Evolutionary conservation across 495 filamentous ascomycete genomes (phyloP).

Genomic region (Pyrenula aspistea): DNA sequence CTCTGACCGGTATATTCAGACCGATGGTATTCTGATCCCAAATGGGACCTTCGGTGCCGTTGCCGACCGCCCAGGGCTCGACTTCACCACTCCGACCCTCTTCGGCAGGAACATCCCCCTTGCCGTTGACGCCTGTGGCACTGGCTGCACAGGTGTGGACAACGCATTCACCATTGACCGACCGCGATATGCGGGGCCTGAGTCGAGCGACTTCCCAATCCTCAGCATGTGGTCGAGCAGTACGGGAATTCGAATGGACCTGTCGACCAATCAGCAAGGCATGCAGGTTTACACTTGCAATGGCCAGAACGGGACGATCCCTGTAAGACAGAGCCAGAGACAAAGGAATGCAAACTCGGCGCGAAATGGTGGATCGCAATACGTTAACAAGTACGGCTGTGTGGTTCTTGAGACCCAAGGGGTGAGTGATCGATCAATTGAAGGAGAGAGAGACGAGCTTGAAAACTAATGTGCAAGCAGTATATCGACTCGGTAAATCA

Average conservation of each 20-base stretch:
- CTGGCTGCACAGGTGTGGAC: conserved; percentile 67
- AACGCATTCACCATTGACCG: conserved; percentile 60
- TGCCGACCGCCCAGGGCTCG: conserved; percentile 50
- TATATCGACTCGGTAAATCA: conserved; percentile 79
- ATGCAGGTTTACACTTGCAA: conserved; percentile 71
- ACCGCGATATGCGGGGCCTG: conserved; percentile 45
- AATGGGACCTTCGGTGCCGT: conserved; percentile 60
- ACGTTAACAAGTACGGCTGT: conserved; percentile 54
- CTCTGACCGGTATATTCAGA: conserved; percentile 54
- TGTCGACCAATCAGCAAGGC: conserved; percentile 64
- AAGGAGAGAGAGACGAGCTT: too few relatives aligned
- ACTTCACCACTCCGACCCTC: conserved; percentile 69
- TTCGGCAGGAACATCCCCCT: conserved; percentile 54
- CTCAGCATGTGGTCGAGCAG: conserved; percentile 42
- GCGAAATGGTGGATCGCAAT: conserved; percentile 23
- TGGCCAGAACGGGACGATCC: conserved; percentile 53
- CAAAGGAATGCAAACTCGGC: conserved; percentile 29
- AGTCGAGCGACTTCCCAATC: conserved; percentile 48
- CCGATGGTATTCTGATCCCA: conserved; percentile 67
- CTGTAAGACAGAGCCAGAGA: conserved; percentile 39
- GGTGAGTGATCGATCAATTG: conserved; percentile 29
- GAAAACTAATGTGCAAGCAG: not conserved
- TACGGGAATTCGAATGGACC: conserved; percentile 59
- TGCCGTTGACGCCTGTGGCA: conserved; percentile 54
- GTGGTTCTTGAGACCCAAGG: conserved; percentile 50